These are phyloP conservation scores for Brassica hybrid DNA, from an alignment of 441 rosid species.

Conservation along the genomic window DNA sequence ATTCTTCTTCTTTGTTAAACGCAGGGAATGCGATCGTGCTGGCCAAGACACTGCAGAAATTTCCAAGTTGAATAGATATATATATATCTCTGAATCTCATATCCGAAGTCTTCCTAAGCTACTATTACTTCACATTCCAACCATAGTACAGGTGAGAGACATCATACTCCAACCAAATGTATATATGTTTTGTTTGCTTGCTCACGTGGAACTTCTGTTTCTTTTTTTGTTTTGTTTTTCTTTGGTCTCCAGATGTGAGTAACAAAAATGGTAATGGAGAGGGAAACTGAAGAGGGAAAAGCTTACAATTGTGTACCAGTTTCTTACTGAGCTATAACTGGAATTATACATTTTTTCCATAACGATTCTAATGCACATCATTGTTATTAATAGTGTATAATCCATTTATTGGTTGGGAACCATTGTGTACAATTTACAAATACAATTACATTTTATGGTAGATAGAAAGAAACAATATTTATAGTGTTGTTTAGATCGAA, in stretches of 20 bases:
- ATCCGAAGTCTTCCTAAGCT: slow-evolving; percentile 21
- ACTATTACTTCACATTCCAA: slow-evolving; percentile 25
- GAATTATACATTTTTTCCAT: slow-evolving; percentile 6
- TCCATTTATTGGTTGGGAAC: neutral
- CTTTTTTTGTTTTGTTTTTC: too few species aligned
- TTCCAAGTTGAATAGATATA: slow-evolving; percentile 44
- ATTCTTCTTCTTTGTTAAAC: slow-evolving; percentile 22
- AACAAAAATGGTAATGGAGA: too few species aligned
- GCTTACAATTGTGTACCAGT: slow-evolving; percentile 26
- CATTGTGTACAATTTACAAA: slow-evolving; percentile 6
- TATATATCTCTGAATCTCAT: slow-evolving; percentile 17
- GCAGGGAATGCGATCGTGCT: slow-evolving; percentile 72
- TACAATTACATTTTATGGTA: neutral
- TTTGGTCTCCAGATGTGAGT: too few species aligned
- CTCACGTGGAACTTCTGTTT: too few species aligned
- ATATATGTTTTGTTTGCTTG: too few species aligned
- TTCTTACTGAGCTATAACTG: slow-evolving; percentile 12
- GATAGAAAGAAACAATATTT: slow-evolving; percentile 1
- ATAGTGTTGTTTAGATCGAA: neutral
- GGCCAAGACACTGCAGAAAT: slow-evolving; percentile 71
- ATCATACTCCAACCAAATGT: neutral
- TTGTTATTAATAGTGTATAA: slow-evolving; percentile 12
- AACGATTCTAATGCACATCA: slow-evolving; percentile 25
- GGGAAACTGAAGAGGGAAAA: slow-evolving; percentile 23
- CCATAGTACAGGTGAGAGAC: slow-evolving; percentile 33